Percentiles rank a stretch among this genome's conserved stretches.
Conservation (phyloP, 2,329 filamentous ascomycete genomes). For the Calonectria pauciramosa region DNA sequence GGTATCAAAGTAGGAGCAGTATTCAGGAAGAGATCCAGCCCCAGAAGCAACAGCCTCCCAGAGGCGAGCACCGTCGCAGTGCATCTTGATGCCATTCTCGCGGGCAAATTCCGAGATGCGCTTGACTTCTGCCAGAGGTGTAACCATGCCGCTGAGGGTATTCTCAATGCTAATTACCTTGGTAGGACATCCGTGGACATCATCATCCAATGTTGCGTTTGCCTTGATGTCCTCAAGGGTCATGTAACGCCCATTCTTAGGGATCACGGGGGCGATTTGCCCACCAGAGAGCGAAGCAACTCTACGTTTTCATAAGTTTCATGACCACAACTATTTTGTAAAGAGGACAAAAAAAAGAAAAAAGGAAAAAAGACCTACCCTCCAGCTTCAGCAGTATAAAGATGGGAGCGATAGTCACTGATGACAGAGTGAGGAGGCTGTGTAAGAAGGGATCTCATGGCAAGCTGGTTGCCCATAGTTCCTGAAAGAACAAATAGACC, state of each 20-base stretch:
- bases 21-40: conserved; percentile 76
- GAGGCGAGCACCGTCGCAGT: conserved; percentile 84
- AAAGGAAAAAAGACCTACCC: conserved; percentile 57
- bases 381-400: conserved; percentile 76
- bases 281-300: conserved; percentile 81
- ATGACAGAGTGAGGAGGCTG: conserved; percentile 86
- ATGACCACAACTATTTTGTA: not conserved
- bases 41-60: conserved; percentile 85
- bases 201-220: conserved; percentile 73
- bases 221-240: conserved; percentile 82
- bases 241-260: conserved; percentile 79
- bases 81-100: conserved; percentile 74
- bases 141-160: conserved; percentile 83
- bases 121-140: conserved; percentile 79
- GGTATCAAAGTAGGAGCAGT: conserved; percentile 78
- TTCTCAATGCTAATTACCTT: conserved; percentile 88
- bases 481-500: conserved; percentile 88
- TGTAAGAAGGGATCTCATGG: conserved; percentile 80
- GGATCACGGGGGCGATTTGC: conserved; percentile 74
- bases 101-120: conserved; percentile 80
- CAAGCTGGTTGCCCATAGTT: conserved; percentile 95
- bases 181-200: conserved; percentile 85
- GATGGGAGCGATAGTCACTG: conserved; percentile 84
- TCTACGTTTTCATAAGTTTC: conserved; percentile 56
- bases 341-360: not conserved